A percentile compares a stretch with the other conserved stretches of the same genome.
phyloP scores from a whole-genome alignment of 257 asterid species.

The Gentiana straminea region DNA sequence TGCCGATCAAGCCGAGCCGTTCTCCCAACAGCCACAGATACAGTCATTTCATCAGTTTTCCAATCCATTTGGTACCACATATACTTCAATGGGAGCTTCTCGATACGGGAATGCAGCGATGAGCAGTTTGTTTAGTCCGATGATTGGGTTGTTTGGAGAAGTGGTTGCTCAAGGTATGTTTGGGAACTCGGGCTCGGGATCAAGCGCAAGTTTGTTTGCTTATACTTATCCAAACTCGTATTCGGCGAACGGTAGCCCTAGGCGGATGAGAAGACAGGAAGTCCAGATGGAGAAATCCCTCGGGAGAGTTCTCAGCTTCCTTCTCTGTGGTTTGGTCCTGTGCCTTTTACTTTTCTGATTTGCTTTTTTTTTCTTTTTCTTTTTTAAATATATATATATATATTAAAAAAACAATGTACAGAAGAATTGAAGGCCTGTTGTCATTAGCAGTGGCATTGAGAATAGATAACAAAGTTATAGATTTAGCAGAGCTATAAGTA shows the following conservation, averaged over 20 bases:
- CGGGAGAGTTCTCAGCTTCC: constrained; percentile 56
- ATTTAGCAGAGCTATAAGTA: constrained; percentile 3
- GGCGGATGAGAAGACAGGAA: constrained; percentile 79
- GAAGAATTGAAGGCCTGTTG: constrained; percentile 11
- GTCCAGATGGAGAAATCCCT: constrained; percentile 67
- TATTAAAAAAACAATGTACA: too few species aligned
- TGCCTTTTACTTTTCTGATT: constrained; percentile 72
- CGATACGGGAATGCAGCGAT: constrained; percentile 29
- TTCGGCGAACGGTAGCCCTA: constrained; percentile 40
- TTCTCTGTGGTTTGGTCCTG: constrained; percentile 52
- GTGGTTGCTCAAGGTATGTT: constrained; percentile 64
- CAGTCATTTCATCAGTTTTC: constrained; percentile 21
- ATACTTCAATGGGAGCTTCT: constrained; percentile 27
- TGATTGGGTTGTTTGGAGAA: constrained; percentile 65
- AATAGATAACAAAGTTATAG: constrained; percentile 17
- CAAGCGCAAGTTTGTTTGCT: constrained; percentile 32
- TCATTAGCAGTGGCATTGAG: constrained; percentile 14
- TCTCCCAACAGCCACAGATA: constrained; percentile 17
- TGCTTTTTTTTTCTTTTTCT: neutral
- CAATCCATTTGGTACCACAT: constrained; percentile 21
- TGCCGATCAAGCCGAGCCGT: constrained; percentile 14
- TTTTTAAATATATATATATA: constrained; percentile 25
- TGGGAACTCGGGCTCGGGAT: constrained; percentile 29
- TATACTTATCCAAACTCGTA: constrained; percentile 41
- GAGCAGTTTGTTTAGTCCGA: constrained; percentile 46